Percentiles rank a stretch among this genome's conserved stretches.
These are phyloP conservation scores for Russula olivacea DNA, from an alignment of 768 basidiomycete genomes.

Conservation along the genomic window DNA sequence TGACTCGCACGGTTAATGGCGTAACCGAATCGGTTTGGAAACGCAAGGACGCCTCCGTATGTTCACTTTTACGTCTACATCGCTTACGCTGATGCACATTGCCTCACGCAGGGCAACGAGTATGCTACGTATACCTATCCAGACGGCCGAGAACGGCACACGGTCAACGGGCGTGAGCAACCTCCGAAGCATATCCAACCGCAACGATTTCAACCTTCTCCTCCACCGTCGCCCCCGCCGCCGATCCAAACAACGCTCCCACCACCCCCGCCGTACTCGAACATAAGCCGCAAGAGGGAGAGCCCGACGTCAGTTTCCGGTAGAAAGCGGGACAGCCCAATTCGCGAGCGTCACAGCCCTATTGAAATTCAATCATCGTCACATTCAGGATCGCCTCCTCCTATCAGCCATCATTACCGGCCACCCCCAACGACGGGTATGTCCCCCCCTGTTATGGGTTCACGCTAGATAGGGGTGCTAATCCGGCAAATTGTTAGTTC, in stretches of 20 bases:
- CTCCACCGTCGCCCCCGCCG: conserved; percentile 11
- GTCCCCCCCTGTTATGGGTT: neutral
- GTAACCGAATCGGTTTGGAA: conserved; percentile 53
- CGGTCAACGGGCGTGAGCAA: conserved; percentile 61
- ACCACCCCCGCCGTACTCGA: neutral
- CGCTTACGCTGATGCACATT: conserved; percentile 20
- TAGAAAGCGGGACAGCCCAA: conserved; percentile 19
- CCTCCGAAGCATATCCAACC: conserved; percentile 4
- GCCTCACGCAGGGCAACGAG: conserved; percentile 56
- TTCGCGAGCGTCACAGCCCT: conserved; percentile 15
- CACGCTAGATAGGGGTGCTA: conserved; percentile 4
- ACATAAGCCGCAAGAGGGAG: conserved; percentile 14
- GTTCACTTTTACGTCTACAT: neutral
- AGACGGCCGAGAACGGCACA: conserved; percentile 60
- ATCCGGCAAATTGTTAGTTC: conserved; percentile 3
- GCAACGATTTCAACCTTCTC: conserved; percentile 2
- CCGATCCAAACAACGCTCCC: conserved; percentile 15
- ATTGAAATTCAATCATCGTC: conserved; percentile 14
- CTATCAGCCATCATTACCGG: conserved; percentile 14
- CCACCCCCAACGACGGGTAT: neutral
- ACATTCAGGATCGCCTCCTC: conserved; percentile 9
- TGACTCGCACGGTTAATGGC: conserved; percentile 58
- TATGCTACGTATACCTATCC: conserved; percentile 59
- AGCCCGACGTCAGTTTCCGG: conserved; percentile 11
- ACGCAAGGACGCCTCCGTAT: conserved; percentile 53